Evolutionary conservation across 1,284 basidiomycete species (phyloP), one percentile per base, ranked within the genome.

Genomic region (Apiotrichum porosum): DNA sequence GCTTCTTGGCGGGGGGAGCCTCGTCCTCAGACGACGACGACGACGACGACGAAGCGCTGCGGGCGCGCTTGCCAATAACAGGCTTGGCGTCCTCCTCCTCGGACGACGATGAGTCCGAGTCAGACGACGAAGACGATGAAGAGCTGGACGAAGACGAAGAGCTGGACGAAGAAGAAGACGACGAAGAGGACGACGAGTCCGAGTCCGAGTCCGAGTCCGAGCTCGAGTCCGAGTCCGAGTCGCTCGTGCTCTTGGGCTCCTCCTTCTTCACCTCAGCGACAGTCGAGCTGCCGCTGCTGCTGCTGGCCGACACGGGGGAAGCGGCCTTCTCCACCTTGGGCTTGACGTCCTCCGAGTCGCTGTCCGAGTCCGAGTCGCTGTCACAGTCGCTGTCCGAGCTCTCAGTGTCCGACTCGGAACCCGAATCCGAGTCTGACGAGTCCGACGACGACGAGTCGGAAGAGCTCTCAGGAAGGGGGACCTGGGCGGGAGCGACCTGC

Each of bases 171-270:
- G 60, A 61, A 1, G 59, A 60, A 6, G 50, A 52, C 8, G 71
- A 71, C 2, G 71, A 69, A 3, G 57, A 59, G 6, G 71, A 68
- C 3, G 51, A 53, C 1, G 54, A 55, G 4, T 54, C 56, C 1
- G 60, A 60, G 0, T 58, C 58, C 1, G 47, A 50, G 4, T 51
- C 51, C 0, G 49, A 54, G 1, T 50, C 53, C 0, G 60, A 57
- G 13, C 37, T 42, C 0, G 51, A 53, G 5, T 39, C 39, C 28
- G 33, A 44, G 42, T 50, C 48, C 37, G 45, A 51, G 45, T 54
- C 52, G 45, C 33, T 36, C 28, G 32, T 47, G n/a, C 28, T 48
- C 37, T 49, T 43, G 34, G 49, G 24, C 10, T 30, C 42, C 21
- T 45, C 44, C 12, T 31, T 41, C 6, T 28, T 41, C 18, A 13